Base-by-base conservation (phyloP, 73 alveolate species). In the Tetrahymena malaccensis region DNA sequence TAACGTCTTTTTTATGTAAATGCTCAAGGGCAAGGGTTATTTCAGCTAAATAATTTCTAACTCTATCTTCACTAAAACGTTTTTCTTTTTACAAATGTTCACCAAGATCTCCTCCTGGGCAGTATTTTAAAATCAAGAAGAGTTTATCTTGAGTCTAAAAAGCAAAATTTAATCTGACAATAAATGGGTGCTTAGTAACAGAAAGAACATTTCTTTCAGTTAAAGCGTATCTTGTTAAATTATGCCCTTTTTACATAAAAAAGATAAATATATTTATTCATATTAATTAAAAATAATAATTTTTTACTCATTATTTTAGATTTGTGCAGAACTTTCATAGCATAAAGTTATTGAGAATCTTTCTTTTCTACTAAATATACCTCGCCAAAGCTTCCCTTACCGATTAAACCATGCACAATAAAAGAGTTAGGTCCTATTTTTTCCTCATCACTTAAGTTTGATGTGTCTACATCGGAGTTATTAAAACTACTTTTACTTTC, bases 51-150 rank as follows among this genome's bases (percentile, higher is more conserved):
- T 98, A 98, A 93, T 97, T 96, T 94, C 97, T 98, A 16, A 99
- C 99, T 95, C 97, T 95, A 50, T 97, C 98, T 96, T 98, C 99
- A 27, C 98, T 96, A 96, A 98, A 98, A 85, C 99, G 96, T 34
- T 98, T 98, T 94, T 98, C 98, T 17, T 95, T 96, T 94, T 98
- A 97, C 31, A 98, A 96, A 44, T 97, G 98, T 56, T 97, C 98
- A 7, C 99, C 98, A 35, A 98, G 97, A 94, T 98, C 99, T 5
- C 99, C 99, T 40, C 99, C 99, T 17, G 99, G 99, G 93, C 99
- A 97, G 94, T 98, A 98, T 70, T 98, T 99, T 16, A 98, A 58
- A 43, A 98, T 97, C 96, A 98, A 94, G 95, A 97, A 98, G 57
- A 98, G 94, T 85, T 98, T 98, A 85, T 97, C 99, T 85, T 97